Evolutionary conservation across 2,329 filamentous ascomycete species (phyloP).

Genomic region (Myriosclerotinia scirpicola): DNA sequence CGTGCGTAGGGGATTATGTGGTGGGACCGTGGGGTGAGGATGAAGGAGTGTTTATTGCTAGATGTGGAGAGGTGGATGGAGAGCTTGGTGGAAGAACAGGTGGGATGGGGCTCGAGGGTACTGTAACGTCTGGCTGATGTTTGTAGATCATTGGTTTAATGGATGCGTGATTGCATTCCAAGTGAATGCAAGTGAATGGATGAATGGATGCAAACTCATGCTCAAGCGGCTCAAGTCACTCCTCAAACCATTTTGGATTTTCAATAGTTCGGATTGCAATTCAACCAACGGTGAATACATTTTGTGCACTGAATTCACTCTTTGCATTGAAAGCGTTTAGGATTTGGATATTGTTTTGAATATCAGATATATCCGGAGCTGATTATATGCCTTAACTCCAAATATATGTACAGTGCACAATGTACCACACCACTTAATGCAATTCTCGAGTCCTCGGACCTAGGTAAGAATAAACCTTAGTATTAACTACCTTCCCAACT

Average conservation of each 20-base stretch:
- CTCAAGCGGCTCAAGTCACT: neutral
- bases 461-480: neutral
- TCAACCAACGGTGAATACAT: neutral
- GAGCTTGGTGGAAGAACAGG: neutral
- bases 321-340: neutral
- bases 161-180: neutral
- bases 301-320: neutral
- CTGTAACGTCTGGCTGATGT: slow-evolving; percentile 9
- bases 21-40: neutral
- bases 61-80: neutral
- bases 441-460: neutral
- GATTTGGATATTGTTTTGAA: neutral
- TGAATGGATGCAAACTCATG: neutral
- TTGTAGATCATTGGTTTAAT: neutral
- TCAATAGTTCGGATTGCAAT: too few species aligned
- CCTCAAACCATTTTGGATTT: neutral
- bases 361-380: neutral
- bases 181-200: neutral
- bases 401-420: neutral
- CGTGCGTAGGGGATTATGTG: neutral
- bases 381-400: too few species aligned
- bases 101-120: neutral
- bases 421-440: neutral
- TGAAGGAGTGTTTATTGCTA: neutral
- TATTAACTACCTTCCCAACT: slow-evolving; percentile 1